phyloP scores from a whole-genome alignment of 257 asterid species.

The Eustoma russellianum region DNA sequence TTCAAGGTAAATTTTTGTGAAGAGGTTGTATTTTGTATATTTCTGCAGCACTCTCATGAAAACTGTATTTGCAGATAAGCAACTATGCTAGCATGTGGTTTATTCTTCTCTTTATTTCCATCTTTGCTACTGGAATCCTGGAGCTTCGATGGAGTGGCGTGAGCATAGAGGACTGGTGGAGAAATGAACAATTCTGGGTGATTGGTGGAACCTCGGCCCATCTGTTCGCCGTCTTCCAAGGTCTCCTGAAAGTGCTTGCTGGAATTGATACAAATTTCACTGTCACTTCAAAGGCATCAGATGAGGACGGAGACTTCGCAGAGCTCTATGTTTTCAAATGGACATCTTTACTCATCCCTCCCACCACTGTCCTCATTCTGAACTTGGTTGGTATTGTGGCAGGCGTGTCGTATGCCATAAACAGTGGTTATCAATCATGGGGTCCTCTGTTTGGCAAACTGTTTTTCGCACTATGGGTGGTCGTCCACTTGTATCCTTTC shows the following conservation, averaged over 20 bases:
- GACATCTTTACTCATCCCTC: slow-evolving; percentile 85
- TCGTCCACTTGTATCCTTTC: slow-evolving; percentile 87
- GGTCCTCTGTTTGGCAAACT: slow-evolving; percentile 78
- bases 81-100: slow-evolving; percentile 86
- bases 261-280: slow-evolving; percentile 93
- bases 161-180: slow-evolving; percentile 87
- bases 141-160: slow-evolving; percentile 94
- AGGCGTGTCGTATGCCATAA: slow-evolving; percentile 74
- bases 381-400: slow-evolving; percentile 88
- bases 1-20: background rate
- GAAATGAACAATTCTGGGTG: slow-evolving; percentile 96
- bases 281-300: slow-evolving; percentile 77
- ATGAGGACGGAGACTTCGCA: slow-evolving; percentile 68
- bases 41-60: no score
- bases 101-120: slow-evolving; percentile 71
- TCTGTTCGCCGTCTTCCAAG: slow-evolving; percentile 91
- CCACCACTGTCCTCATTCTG: slow-evolving; percentile 71
- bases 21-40: background rate
- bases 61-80: slow-evolving; percentile 54
- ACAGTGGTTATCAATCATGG: slow-evolving; percentile 95
- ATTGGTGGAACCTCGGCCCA: slow-evolving; percentile 94
- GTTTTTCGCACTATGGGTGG: slow-evolving; percentile 83
- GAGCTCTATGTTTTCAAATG: slow-evolving; percentile 86
- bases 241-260: slow-evolving; percentile 78
- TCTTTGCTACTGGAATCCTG: slow-evolving; percentile 70